These are phyloP conservation scores for Tolypocladium tropicale DNA, from an alignment of 2,329 filamentous ascomycete species.

Conservation along the genomic window DNA sequence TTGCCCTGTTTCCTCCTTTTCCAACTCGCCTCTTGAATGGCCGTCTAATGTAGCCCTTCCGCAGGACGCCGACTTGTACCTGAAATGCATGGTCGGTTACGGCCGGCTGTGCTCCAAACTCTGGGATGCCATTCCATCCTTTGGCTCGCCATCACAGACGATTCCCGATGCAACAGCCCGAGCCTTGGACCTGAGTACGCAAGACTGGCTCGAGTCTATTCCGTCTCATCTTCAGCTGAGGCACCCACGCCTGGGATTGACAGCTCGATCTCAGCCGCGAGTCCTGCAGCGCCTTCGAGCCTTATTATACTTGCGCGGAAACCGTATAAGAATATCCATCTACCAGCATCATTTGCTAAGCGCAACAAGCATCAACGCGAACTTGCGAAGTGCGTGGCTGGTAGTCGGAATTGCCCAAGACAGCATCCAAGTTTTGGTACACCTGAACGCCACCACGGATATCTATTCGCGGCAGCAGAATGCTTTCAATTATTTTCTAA, in stretches of 20 bases:
- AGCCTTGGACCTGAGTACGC: slow-evolving; percentile 29
- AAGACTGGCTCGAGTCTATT: slow-evolving; percentile 35
- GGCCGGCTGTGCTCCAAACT: slow-evolving; percentile 34
- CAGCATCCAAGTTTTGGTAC: slow-evolving; percentile 10
- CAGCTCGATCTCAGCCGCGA: slow-evolving; percentile 19
- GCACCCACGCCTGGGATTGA: slow-evolving; percentile 24
- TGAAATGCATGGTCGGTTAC: slow-evolving; percentile 37
- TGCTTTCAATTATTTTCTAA: slow-evolving; percentile 15
- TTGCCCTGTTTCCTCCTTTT: background rate
- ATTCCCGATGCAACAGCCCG: slow-evolving; percentile 27
- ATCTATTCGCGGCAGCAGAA: slow-evolving; percentile 14
- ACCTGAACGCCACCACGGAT: slow-evolving; percentile 12
- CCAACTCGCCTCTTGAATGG: background rate
- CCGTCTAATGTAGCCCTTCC: background rate
- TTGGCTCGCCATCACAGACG: slow-evolving; percentile 21
- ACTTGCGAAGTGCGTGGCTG: slow-evolving; percentile 21
- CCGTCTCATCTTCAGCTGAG: slow-evolving; percentile 27
- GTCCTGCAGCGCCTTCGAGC: slow-evolving; percentile 29
- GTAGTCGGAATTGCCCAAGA: slow-evolving; percentile 21
- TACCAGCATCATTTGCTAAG: slow-evolving; percentile 30
- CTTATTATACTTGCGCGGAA: slow-evolving; percentile 30
- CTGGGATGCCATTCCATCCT: slow-evolving; percentile 30
- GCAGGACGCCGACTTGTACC: slow-evolving; percentile 25
- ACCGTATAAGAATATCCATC: slow-evolving; percentile 31
- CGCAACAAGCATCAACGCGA: slow-evolving; percentile 21